These are phyloP conservation scores for Brachypodium distachyon DNA, from an alignment of 202 grass and related monocot genomes.

Conservation along the genomic window DNA sequence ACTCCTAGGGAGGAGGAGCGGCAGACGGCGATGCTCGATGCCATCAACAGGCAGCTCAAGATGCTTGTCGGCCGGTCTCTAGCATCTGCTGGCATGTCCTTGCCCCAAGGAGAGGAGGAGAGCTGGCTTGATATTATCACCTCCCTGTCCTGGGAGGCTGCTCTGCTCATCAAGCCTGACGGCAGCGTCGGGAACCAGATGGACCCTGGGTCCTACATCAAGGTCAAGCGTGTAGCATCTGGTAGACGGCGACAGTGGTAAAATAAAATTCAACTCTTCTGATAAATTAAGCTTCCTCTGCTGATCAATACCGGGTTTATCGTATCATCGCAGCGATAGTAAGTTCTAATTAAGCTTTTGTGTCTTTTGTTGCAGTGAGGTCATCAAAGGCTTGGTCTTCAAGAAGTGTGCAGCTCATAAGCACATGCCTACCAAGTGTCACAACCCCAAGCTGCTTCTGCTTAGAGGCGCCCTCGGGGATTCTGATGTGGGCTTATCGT, in stretches of 20 bases:
- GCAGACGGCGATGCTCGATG: conserved; percentile 45
- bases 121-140: conserved; percentile 61
- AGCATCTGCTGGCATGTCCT: conserved; percentile 38
- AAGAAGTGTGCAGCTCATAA: conserved; percentile 79
- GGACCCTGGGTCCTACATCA: conserved; percentile 72
- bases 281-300: not conserved
- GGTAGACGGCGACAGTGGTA: conserved; percentile 47
- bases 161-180: conserved; percentile 61
- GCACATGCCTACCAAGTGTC: conserved; percentile 68
- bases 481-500: conserved; percentile 56
- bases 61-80: conserved; percentile 63
- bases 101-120: conserved; percentile 23
- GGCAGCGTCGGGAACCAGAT: conserved; percentile 57
- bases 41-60: conserved; percentile 74
- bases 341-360: not conserved
- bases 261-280: not conserved
- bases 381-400: conserved; percentile 69
- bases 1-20: conserved; percentile 28
- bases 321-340: not conserved
- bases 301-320: not conserved
- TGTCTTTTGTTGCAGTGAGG: conserved; percentile 34
- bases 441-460: conserved; percentile 66
- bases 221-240: conserved; percentile 74
- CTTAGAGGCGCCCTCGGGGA: conserved; percentile 53
- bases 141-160: conserved; percentile 80